Percentiles rank a stretch among this genome's conserved stretches.
Evolutionary conservation across 2,329 filamentous ascomycete genomes (phyloP).

Genomic region (Rosellinia necatrix): DNA sequence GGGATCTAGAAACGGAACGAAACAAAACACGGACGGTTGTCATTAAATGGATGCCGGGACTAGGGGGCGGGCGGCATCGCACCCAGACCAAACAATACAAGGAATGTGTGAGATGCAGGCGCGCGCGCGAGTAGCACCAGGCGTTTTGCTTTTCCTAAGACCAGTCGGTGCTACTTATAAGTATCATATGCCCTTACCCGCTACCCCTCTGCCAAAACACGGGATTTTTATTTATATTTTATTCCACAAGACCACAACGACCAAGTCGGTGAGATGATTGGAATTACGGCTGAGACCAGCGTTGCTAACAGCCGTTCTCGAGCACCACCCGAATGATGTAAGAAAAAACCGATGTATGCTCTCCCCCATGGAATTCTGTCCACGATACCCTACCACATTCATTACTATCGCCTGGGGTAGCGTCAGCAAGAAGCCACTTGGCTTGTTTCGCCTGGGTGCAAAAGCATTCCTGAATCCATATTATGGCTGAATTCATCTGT

Average conservation of each 20-base stretch:
- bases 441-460: slow-evolving; percentile 2
- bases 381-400: too few species aligned
- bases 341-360: too few species aligned
- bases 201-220: neutral
- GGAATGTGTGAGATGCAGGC: neutral
- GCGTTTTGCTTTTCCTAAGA: neutral
- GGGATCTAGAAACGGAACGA: slow-evolving; percentile 13
- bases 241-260: too few species aligned
- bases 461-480: neutral
- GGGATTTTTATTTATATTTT: neutral
- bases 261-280: neutral
- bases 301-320: neutral
- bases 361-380: too few species aligned
- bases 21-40: neutral
- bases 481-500: neutral
- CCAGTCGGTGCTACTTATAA: slow-evolving; percentile 1
- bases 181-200: neutral
- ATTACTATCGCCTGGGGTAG: neutral
- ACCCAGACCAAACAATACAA: neutral
- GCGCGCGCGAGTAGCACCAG: neutral
- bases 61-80: neutral
- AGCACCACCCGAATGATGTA: neutral
- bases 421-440: slow-evolving; percentile 15
- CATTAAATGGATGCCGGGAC: neutral
- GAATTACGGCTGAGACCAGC: slow-evolving; percentile 2